phyloP scores from a whole-genome alignment of 768 basidiomycete species.

The Boletus subcaerulescens region DNA sequence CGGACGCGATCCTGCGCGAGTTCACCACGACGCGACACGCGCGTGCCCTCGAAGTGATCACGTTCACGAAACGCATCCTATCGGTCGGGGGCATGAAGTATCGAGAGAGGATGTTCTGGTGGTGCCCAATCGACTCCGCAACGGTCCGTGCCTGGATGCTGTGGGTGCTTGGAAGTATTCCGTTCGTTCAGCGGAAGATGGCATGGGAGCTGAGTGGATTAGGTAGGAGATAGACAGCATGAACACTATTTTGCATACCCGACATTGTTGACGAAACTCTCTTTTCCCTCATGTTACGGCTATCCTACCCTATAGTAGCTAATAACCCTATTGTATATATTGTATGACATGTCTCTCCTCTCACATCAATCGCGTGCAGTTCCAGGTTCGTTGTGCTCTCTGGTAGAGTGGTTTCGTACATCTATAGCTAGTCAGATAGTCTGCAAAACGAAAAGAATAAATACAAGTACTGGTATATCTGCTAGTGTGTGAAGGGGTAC shows the following conservation, averaged over 20 bases:
- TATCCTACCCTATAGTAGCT: too few relatives aligned
- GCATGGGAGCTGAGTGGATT: slow-evolving; percentile 2
- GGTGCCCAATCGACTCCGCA: slow-evolving; percentile 25
- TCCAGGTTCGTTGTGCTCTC: too few relatives aligned
- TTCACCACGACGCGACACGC: slow-evolving; percentile 37
- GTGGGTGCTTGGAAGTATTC: slow-evolving; percentile 19
- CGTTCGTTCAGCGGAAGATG: background rate
- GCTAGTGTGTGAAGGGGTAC: slow-evolving; percentile 9
- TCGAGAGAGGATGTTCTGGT: slow-evolving; percentile 13
- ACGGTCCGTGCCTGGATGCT: slow-evolving; percentile 28
- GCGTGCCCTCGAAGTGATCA: slow-evolving; percentile 42
- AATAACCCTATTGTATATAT: too few relatives aligned
- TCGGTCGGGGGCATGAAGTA: slow-evolving; percentile 23
- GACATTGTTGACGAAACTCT: too few relatives aligned
- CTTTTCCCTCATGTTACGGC: too few relatives aligned
- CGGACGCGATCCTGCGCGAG: slow-evolving; percentile 33
- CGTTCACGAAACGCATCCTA: slow-evolving; percentile 37
- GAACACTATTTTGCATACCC: background rate
- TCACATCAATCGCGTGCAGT: too few relatives aligned
- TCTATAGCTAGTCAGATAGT: background rate
- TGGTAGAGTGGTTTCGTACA: too few relatives aligned
- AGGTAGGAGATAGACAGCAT: background rate
- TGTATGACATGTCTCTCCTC: background rate
- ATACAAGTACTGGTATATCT: slow-evolving; percentile 19
- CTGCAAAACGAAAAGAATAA: slow-evolving; percentile 23